phyloP scores from a whole-genome alignment of 305 asterid genomes.

The Solanum aculeatissimum region DNA sequence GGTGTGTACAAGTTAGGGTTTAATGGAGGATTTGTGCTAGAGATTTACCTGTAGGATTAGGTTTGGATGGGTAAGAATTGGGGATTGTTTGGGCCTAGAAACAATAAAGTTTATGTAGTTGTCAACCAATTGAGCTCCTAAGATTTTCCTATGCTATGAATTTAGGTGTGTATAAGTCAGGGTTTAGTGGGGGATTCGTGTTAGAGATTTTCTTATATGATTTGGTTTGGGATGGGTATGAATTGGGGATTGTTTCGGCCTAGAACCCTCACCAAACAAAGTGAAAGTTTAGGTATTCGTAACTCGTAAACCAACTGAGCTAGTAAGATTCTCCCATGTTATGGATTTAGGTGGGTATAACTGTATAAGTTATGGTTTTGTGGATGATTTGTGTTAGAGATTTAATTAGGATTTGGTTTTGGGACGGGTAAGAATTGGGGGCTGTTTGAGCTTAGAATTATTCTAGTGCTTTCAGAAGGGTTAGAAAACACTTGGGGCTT shows the following conservation, averaged over 20 bases:
- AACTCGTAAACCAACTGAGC: not conserved
- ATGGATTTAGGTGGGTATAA: not conserved
- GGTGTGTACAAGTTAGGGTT: not conserved
- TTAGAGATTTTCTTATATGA: not conserved
- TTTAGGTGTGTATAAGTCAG: not conserved
- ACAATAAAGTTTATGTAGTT: no score
- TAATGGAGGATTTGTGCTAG: not conserved
- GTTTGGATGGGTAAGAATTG: no score
- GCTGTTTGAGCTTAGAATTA: not conserved
- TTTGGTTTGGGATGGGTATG: not conserved
- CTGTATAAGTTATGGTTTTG: not conserved
- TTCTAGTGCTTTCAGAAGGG: not conserved
- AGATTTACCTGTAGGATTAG: not conserved
- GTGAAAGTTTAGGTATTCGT: not conserved
- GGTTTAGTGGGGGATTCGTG: not conserved
- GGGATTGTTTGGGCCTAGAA: no score
- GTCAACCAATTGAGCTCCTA: not conserved
- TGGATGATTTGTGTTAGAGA: not conserved
- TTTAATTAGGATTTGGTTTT: not conserved
- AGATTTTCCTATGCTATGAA: not conserved
- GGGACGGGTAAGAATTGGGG: not conserved
- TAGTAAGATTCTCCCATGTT: not conserved
- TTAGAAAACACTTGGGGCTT: not conserved
- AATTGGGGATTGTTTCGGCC: not conserved
- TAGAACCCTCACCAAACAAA: not conserved